These are phyloP conservation scores for Carex kokanica DNA, from an alignment of 176 grass and related monocot species.

Conservation along the genomic window DNA sequence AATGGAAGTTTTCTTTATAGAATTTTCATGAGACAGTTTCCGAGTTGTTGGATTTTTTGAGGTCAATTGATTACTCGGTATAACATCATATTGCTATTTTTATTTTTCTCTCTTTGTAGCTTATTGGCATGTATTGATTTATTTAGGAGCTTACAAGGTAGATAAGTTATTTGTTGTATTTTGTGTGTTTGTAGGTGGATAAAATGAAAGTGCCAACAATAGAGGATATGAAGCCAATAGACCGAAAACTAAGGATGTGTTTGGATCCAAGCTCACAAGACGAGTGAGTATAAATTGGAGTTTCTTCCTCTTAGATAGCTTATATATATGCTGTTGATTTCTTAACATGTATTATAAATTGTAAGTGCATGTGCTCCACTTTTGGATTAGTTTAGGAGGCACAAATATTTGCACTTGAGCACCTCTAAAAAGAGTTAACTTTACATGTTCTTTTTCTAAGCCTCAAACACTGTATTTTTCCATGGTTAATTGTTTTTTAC, in stretches of 20 bases:
- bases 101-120: too few relatives aligned
- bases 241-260: slow-evolving; percentile 18
- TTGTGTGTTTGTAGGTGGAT: slow-evolving; percentile 16
- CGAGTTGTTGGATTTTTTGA: too few relatives aligned
- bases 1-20: too few relatives aligned
- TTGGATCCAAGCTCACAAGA: slow-evolving; percentile 26
- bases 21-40: too few relatives aligned
- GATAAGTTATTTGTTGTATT: neutral
- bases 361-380: neutral
- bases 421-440: too few relatives aligned
- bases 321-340: neutral
- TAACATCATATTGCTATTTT: too few relatives aligned
- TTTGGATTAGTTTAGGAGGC: neutral
- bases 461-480: too few relatives aligned
- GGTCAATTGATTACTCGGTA: too few relatives aligned
- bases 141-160: neutral
- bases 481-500: too few relatives aligned
- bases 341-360: neutral
- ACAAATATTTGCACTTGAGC: neutral
- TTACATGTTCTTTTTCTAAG: too few relatives aligned
- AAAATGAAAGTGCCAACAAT: slow-evolving; percentile 23
- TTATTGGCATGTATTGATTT: too few relatives aligned
- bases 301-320: too few relatives aligned
- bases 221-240: slow-evolving; percentile 32
- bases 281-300: slow-evolving; percentile 21